These are phyloP conservation scores for Zanthoxylum bungeanum DNA, from an alignment of 345 rosid genomes.

Conservation along the genomic window DNA sequence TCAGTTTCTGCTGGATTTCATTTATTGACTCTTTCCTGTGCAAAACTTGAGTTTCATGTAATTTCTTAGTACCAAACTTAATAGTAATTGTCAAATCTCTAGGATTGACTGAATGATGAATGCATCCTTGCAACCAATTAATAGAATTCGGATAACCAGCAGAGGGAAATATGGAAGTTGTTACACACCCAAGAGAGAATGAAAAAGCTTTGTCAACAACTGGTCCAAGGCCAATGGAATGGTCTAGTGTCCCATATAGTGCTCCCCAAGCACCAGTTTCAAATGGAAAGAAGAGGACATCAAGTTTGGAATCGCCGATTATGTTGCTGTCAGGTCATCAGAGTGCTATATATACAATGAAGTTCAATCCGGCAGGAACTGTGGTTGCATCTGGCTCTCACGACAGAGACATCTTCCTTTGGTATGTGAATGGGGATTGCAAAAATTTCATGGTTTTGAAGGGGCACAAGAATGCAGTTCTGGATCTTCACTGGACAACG, in stretches of 20 bases:
- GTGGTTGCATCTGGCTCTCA: constrained; percentile 95
- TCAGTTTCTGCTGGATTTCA: background rate
- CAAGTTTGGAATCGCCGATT: constrained; percentile 90
- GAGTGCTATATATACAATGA: constrained; percentile 84
- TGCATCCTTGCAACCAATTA: background rate
- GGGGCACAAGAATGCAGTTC: constrained; percentile 93
- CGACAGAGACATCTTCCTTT: constrained; percentile 85
- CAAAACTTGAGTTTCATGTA: background rate
- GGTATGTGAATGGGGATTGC: constrained; percentile 92
- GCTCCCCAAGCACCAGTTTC: constrained; percentile 57
- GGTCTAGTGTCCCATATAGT: constrained; percentile 62
- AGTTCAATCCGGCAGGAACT: constrained; percentile 85
- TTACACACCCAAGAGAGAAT: constrained; percentile 38
- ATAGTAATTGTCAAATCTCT: background rate
- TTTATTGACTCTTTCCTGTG: background rate
- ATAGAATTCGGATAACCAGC: background rate
- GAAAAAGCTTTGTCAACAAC: constrained; percentile 55
- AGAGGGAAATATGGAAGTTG: constrained; percentile 50
- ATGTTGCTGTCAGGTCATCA: constrained; percentile 89
- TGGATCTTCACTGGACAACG: constrained; percentile 92
- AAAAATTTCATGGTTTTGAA: constrained; percentile 91
- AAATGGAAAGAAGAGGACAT: constrained; percentile 59
- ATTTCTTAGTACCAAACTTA: background rate
- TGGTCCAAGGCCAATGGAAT: constrained; percentile 91
- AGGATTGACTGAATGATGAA: background rate